Evolutionary conservation across 148 eudicot genomes (phyloP), one percentile per base, ranked within the genome.

Genomic region (Silene latifolia): DNA sequence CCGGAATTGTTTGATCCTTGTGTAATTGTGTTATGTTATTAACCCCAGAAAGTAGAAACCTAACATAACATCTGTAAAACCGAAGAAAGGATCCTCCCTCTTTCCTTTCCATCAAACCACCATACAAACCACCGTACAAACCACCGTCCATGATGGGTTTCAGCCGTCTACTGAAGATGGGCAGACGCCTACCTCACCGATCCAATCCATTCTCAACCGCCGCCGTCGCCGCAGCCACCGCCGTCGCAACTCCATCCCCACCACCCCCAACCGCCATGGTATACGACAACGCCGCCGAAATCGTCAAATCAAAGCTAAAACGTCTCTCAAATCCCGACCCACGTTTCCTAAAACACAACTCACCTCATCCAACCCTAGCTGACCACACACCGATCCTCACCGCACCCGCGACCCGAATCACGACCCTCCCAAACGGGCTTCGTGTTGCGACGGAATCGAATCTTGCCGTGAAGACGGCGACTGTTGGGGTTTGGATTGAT

Each of bases 401-500:
- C 32, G 64, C 84, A 14, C 97, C 97, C 0, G 57, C 63, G 8
- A 91, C 97, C 58, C 75, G 79, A 9, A 47, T 89, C 79, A 89
- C 97, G 6, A 91, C 89, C 7, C 90, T 91, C 64, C 90, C 91
- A 2, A 78, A 80, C 79, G 97, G 97, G 44, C 88, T 91, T 62
- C 90, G 93, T 0, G 80, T 91, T 27, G 97, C 97, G 47, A 91
- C 93, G 20, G 93, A 89, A 66, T 85, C 91, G 0, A 74, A 80
- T 35, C 90, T 87, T 17, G 73, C 91, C 17, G 71, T 85, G 0
- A 72, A 76, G 19, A 84, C 96, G 4, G 96, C 98, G 54, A 93
- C 98, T 46, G 93, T 93, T 10, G 98, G 98, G 11, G 97, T 91
- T 5, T 91, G 93, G 93, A 91, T 91, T 67, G 97, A 91, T 44